These are phyloP conservation scores for Plasmodium coatneyi DNA, from an alignment of 169 alveolate species.

Conservation along the genomic window DNA sequence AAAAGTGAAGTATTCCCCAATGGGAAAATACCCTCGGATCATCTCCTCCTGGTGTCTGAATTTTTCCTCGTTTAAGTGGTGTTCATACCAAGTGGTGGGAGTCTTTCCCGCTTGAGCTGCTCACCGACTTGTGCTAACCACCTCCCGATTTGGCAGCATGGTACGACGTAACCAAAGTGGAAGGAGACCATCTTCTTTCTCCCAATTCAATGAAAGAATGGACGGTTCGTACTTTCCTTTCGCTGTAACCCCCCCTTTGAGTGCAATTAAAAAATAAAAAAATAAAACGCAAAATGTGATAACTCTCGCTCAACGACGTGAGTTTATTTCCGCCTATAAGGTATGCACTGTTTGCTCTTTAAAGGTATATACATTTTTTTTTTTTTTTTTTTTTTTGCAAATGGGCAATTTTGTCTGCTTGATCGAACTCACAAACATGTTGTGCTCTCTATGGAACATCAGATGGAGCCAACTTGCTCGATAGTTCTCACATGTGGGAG, in stretches of 20 bases:
- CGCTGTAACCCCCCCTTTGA: not conserved
- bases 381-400: not conserved
- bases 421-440: not conserved
- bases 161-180: not conserved
- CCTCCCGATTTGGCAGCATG: not conserved
- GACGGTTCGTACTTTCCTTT: not conserved
- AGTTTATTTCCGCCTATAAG: not conserved
- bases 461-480: not conserved
- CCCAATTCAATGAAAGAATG: not conserved
- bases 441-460: not conserved
- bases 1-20: slow-evolving; percentile 22
- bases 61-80: slow-evolving; percentile 22
- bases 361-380: not conserved
- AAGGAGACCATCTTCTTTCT: not conserved
- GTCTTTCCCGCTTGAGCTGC: not conserved
- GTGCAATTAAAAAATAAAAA: not conserved
- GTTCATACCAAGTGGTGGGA: not conserved
- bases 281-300: not conserved
- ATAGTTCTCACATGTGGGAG: not conserved
- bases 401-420: not conserved
- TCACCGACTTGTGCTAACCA: not conserved
- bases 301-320: not conserved
- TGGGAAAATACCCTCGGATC: slow-evolving; percentile 26
- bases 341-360: not conserved
- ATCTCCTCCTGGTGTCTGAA: slow-evolving; percentile 19